A percentile compares a stretch with the other conserved stretches of the same genome.
These are phyloP conservation scores for Claviceps maximensis DNA, from an alignment of 2,329 filamentous ascomycete species.

Conservation along the genomic window DNA sequence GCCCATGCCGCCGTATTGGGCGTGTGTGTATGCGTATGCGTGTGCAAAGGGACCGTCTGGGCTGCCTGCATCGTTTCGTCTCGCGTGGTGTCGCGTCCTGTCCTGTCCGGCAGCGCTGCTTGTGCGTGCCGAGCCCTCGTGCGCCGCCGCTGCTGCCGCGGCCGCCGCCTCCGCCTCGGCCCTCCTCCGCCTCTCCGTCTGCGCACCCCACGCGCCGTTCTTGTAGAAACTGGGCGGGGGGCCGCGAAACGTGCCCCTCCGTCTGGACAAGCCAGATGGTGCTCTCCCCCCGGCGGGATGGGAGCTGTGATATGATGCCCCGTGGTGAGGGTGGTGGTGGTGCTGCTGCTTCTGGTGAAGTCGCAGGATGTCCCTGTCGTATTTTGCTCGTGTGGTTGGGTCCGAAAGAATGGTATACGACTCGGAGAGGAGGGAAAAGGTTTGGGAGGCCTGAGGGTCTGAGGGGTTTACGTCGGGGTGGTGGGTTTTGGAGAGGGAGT, in stretches of 20 bases:
- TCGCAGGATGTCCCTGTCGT: conserved; percentile 59
- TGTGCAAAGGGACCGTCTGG: too few relatives aligned
- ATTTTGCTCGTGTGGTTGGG: conserved; percentile 59
- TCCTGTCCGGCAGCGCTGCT: neutral
- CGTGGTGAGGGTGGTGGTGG: conserved; percentile 17
- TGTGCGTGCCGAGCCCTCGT: neutral
- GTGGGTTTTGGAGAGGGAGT: conserved; percentile 77
- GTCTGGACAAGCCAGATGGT: conserved; percentile 65
- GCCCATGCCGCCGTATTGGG: conserved; percentile 36
- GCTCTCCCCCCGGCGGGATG: conserved; percentile 61
- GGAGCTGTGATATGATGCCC: conserved; percentile 41
- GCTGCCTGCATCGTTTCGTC: too few relatives aligned
- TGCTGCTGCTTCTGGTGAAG: conserved; percentile 21
- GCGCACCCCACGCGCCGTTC: conserved; percentile 62
- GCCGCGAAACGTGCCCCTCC: conserved; percentile 64
- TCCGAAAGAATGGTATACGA: conserved; percentile 69
- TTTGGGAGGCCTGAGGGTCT: conserved; percentile 57
- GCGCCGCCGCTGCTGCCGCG: neutral
- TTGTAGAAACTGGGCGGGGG: conserved; percentile 85
- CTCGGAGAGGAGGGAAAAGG: conserved; percentile 73
- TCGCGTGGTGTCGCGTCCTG: too few relatives aligned
- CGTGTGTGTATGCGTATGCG: neutral
- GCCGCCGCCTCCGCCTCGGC: conserved; percentile 29
- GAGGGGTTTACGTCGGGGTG: conserved; percentile 83
- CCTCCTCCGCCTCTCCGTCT: conserved; percentile 43